Percentiles rank a stretch among this genome's conserved stretches.
phyloP scores from a whole-genome alignment of 352 stramenopile species.

The Phytophthora nicotianae region DNA sequence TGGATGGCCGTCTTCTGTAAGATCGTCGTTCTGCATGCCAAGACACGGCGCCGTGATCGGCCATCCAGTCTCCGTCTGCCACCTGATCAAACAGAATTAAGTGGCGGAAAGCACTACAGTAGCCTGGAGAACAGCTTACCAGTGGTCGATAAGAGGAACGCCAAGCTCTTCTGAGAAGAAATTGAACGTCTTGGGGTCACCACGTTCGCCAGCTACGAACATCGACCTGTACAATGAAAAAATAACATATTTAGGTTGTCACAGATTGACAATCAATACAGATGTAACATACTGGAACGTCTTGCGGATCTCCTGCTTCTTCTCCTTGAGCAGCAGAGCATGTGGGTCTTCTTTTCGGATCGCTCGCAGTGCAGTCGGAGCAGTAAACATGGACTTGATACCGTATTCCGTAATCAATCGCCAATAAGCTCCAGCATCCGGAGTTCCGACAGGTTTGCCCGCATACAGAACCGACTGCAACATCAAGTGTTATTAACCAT shows the following conservation, averaged over 20 bases:
- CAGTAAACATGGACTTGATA: conserved; percentile 91
- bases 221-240: conserved; percentile 46
- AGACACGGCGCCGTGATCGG: conserved; percentile 73
- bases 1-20: conserved; percentile 42
- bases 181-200: conserved; percentile 87
- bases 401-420: conserved; percentile 83
- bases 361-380: conserved; percentile 89
- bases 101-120: not conserved
- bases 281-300: conserved; percentile 52
- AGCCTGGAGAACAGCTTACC: conserved; percentile 21
- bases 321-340: conserved; percentile 50
- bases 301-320: conserved; percentile 51
- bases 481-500: not conserved
- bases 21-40: conserved; percentile 68
- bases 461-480: conserved; percentile 88
- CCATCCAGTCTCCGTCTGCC: conserved; percentile 92
- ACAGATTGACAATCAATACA: not conserved
- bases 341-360: conserved; percentile 89
- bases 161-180: conserved; percentile 72
- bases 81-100: conserved; percentile 40
- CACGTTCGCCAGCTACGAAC: conserved; percentile 89
- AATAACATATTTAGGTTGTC: not conserved
- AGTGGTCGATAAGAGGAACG: conserved; percentile 86
- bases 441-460: conserved; percentile 88
- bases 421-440: conserved; percentile 89